These are phyloP conservation scores for Notholithocarpus densiflorus DNA, from an alignment of 306 rosid genomes.

Conservation along the genomic window DNA sequence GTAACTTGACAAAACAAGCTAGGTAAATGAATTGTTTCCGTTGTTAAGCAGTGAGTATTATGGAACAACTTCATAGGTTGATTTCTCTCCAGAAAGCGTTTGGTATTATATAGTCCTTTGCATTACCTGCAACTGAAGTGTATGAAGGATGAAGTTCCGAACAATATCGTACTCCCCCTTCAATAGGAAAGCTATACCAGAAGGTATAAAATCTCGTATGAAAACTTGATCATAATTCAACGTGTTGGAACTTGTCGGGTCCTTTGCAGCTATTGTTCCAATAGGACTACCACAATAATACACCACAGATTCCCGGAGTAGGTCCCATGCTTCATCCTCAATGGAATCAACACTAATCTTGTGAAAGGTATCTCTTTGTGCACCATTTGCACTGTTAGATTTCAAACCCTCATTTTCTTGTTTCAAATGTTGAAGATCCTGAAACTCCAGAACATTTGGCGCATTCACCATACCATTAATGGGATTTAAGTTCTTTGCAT, in stretches of 20 bases:
- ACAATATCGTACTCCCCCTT: constrained; percentile 89
- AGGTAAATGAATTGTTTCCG: constrained; percentile 2
- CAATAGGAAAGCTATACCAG: constrained; percentile 80
- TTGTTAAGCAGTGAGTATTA: constrained; percentile 2
- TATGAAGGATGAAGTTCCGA: constrained; percentile 76
- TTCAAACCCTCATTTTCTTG: constrained; percentile 42
- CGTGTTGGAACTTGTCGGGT: constrained; percentile 58
- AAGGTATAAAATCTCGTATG: constrained; percentile 88
- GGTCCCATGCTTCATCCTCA: constrained; percentile 87
- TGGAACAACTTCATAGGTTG: neutral
- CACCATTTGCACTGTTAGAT: constrained; percentile 47
- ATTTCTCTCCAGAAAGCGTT: too few species aligned
- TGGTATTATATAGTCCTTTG: neutral
- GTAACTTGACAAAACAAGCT: neutral
- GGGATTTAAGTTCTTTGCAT: constrained; percentile 38
- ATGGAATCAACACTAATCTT: constrained; percentile 34
- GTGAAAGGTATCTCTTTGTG: constrained; percentile 30
- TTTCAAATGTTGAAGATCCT: constrained; percentile 51
- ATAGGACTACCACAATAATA: constrained; percentile 73
- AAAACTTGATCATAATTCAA: constrained; percentile 90
- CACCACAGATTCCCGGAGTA: constrained; percentile 68
- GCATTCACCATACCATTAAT: constrained; percentile 27
- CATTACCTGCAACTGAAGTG: constrained; percentile 89
- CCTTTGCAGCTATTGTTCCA: constrained; percentile 85
- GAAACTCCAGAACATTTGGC: constrained; percentile 38